Evolutionary conservation across 495 filamentous ascomycete genomes (phyloP).

Genomic region (Talaromyces liani): DNA sequence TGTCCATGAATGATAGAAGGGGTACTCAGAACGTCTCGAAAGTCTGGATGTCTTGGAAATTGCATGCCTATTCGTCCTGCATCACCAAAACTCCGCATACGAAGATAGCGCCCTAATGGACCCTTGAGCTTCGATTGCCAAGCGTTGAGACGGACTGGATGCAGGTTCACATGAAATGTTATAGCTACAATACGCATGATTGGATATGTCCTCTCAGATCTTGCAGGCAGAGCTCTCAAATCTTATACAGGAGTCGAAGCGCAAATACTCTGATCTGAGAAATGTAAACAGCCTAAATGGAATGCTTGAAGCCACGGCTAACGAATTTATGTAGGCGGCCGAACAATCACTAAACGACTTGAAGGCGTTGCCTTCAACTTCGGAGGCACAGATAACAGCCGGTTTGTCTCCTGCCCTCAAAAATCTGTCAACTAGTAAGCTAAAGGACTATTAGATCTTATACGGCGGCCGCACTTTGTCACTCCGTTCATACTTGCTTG

Average conservation of each 20-base stretch:
- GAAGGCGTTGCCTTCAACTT: constrained; percentile 66
- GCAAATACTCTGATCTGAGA: constrained; percentile 82
- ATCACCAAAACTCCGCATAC: background rate
- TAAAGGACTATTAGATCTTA: constrained; percentile 76
- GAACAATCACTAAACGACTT: constrained; percentile 91
- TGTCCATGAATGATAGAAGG: background rate
- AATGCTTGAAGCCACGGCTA: constrained; percentile 9
- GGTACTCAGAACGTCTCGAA: background rate
- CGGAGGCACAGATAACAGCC: constrained; percentile 75
- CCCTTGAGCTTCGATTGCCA: constrained; percentile 1
- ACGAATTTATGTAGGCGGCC: constrained; percentile 56
- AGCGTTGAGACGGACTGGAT: background rate
- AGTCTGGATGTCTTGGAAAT: background rate
- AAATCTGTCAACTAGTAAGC: constrained; percentile 13
- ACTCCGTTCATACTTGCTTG: constrained; percentile 92
- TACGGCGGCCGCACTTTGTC: constrained; percentile 71
- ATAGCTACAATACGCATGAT: constrained; percentile 15
- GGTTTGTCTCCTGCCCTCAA: constrained; percentile 45
- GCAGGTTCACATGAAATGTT: constrained; percentile 6
- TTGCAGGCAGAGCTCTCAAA: constrained; percentile 83
- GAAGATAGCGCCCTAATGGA: background rate
- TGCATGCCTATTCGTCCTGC: background rate
- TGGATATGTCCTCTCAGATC: constrained; percentile 84
- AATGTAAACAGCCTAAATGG: constrained; percentile 46
- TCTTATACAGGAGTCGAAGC: constrained; percentile 90